Percentiles rank a stretch among this genome's conserved stretches.
Conservation (phyloP, 306 rosid genomes). For the Medicago arabica region DNA sequence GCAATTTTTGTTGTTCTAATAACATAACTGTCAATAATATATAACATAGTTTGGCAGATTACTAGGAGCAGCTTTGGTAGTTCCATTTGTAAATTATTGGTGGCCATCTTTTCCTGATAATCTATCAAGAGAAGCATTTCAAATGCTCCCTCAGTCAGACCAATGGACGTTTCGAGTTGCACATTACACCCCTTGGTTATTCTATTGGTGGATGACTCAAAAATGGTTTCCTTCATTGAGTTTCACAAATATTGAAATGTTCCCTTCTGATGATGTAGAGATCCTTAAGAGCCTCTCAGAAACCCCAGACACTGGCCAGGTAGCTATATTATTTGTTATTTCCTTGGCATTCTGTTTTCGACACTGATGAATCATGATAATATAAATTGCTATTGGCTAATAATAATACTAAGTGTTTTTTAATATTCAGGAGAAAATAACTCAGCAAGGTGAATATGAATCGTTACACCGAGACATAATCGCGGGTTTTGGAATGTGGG, state of each 20-base stretch:
- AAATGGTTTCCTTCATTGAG: slow-evolving; percentile 70
- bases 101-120: slow-evolving; percentile 65
- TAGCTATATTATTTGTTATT: too few species aligned
- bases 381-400: not conserved
- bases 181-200: slow-evolving; percentile 73
- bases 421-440: slow-evolving; percentile 54
- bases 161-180: slow-evolving; percentile 64
- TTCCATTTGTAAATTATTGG: slow-evolving; percentile 75
- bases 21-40: not conserved
- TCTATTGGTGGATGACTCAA: slow-evolving; percentile 84
- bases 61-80: slow-evolving; percentile 75
- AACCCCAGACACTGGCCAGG: slow-evolving; percentile 50
- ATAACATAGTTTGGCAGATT: slow-evolving; percentile 56
- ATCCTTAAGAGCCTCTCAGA: slow-evolving; percentile 46
- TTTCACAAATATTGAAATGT: slow-evolving; percentile 32
- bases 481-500: slow-evolving; percentile 63
- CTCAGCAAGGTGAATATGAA: slow-evolving; percentile 75
- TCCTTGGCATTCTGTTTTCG: not conserved
- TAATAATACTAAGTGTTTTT: too few species aligned
- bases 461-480: slow-evolving; percentile 64
- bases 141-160: slow-evolving; percentile 45
- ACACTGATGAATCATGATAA: not conserved
- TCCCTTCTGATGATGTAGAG: slow-evolving; percentile 54
- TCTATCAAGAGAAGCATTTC: slow-evolving; percentile 47
- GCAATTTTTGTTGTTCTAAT: not conserved